Percentiles rank a stretch among this genome's conserved stretches.
Evolutionary conservation across 139 green algal species (phyloP).

Genomic region (Astrephomene gubernaculifera): DNA sequence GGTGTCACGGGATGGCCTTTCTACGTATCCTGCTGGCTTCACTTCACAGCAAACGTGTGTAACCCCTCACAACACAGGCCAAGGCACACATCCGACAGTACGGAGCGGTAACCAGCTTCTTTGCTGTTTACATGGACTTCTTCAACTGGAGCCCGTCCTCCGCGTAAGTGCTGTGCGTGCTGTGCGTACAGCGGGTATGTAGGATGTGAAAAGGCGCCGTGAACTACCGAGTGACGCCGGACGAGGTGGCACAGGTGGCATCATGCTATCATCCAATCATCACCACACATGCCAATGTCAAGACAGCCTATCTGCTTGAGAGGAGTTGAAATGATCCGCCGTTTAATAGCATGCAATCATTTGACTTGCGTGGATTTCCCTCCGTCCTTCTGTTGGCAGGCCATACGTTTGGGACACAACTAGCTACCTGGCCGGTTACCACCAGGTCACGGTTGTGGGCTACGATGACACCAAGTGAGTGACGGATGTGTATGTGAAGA

Average conservation of each 20-base stretch:
- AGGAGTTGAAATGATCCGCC: background rate
- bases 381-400: background rate
- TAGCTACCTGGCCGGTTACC: constrained; percentile 5
- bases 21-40: too few relatives aligned
- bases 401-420: constrained; percentile 10
- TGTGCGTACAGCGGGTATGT: background rate
- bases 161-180: constrained; percentile 62
- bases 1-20: too few relatives aligned
- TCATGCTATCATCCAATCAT: background rate
- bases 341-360: background rate
- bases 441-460: constrained; percentile 1
- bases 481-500: background rate
- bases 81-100: constrained; percentile 18
- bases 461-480: constrained; percentile 11
- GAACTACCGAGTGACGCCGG: too few relatives aligned
- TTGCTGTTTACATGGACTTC: constrained; percentile 76
- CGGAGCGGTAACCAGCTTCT: background rate
- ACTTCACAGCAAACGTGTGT: too few relatives aligned
- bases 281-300: background rate
- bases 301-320: background rate
- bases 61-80: too few relatives aligned
- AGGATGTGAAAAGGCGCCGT: background rate
- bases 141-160: constrained; percentile 87
- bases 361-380: background rate
- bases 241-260: background rate